phyloP scores from a whole-genome alignment of 2,329 filamentous ascomycete species.

The Didymella segeticola region DNA sequence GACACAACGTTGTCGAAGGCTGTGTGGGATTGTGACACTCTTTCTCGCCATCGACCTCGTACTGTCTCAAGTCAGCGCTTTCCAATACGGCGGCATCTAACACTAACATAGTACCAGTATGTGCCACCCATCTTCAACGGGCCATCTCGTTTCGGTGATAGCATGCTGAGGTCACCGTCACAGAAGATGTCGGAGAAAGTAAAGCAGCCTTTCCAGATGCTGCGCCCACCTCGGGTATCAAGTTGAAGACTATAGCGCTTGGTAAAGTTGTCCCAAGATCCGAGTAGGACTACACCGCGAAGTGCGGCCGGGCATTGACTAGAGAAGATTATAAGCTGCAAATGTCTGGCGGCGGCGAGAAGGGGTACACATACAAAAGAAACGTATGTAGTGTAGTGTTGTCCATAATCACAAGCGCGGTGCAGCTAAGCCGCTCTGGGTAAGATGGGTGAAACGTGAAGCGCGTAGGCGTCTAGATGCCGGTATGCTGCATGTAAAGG shows the following conservation, averaged over 20 bases:
- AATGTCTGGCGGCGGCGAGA: constrained; percentile 20
- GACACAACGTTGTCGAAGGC: constrained; percentile 79
- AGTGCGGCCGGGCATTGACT: constrained; percentile 54
- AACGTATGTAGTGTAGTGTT: constrained; percentile 72
- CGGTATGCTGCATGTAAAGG: constrained; percentile 19
- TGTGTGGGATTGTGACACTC: constrained; percentile 77
- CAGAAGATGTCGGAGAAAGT: constrained; percentile 84
- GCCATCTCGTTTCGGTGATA: constrained; percentile 68
- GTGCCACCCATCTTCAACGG: constrained; percentile 90
- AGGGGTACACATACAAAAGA: constrained; percentile 47
- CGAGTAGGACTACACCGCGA: constrained; percentile 78
- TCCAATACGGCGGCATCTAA: background rate
- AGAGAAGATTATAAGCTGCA: constrained; percentile 30
- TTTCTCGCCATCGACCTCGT: constrained; percentile 80
- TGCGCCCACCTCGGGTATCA: constrained; percentile 74
- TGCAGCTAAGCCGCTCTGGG: constrained; percentile 37
- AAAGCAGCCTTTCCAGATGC: constrained; percentile 87
- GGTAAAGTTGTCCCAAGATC: constrained; percentile 95
- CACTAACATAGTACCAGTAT: constrained; percentile 92
- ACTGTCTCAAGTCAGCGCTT: constrained; percentile 60
- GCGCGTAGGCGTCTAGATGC: constrained; percentile 38
- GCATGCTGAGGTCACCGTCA: constrained; percentile 68
- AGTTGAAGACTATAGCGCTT: constrained; percentile 80
- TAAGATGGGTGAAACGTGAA: constrained; percentile 33
- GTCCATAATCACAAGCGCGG: constrained; percentile 40